Evolutionary conservation across 768 basidiomycete genomes (phyloP), one percentile per base, ranked within the genome.

Genomic region (Scleroderma citrinum): DNA sequence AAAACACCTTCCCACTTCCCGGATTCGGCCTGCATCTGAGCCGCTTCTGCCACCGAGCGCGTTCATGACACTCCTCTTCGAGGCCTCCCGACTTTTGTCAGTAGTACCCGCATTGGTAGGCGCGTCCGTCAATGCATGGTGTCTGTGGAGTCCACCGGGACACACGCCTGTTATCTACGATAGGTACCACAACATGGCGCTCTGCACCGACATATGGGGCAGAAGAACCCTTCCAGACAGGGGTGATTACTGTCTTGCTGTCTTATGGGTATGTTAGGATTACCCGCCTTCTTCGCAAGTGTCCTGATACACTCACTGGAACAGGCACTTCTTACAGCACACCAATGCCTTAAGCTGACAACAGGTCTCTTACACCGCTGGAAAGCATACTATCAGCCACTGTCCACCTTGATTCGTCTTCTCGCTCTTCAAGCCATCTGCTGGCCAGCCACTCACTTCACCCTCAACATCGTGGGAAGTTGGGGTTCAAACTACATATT

Each of bases 351-450:
- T 54, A 71, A 75, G 37, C 75, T 98, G 13, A 90, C 94, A 0
- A 88, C 92, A 0, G 94, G 95, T 11, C 81, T 98, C 1, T 77
- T 94, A 21, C 80, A 81, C 26, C 83, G 95, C 41, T 98, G 95
- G 95, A 76, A 84, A 19, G 76, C 87, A 0, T 95, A 96, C 69
- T 98, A 98, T 64, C 78, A 89, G 0, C 85, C 91, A 0, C 72
- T 90, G 23, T 80, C 94, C 4, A 91, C 93, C 2, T 80, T 97
- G 53, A 87, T 96, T 59, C 86, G 95, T 14, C 82, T 97, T 4
- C 76, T 97, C 48, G 94, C 91, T 0, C 74, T 98, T 0, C 95
- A 97, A 63, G 89, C 90, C 16, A 93, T 98, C 51, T 97, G 94
- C 69, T 97, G 93, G 93, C 91, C 92, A 2, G 85, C 90, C 3